Base-by-base conservation (phyloP, 768 basidiomycete species). In the Amylocystis lapponica region DNA sequence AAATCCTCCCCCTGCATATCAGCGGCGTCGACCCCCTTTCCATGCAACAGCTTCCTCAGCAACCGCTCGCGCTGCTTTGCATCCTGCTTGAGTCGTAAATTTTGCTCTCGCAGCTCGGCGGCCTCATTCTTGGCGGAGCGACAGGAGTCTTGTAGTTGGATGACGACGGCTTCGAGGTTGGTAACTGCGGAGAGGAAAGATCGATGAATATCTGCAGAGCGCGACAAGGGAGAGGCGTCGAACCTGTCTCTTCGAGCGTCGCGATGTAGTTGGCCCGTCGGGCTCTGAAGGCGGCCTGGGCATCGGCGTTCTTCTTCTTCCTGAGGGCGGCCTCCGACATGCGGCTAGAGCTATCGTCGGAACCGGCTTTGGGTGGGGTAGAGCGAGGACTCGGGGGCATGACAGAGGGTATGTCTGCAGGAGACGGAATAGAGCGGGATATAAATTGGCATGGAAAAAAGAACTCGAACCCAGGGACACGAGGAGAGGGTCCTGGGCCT, bases 241-340 rank as follows among this genome's bases (percentile, higher is more conserved):
- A 43, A 69, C 69, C 69, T 70, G 87, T 87, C 60, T 87, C 87
- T 62, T 91, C 88, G 49, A 91, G 76, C 11, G 86, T 90, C 32
- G 84, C 79, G 58, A 91, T 91, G 62, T 91, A 91, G 63, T 86
- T 89, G 37, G 85, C 86, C 51, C 88, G 75, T 52, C 86, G 67
- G 37, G 83, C 83, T 50, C 86, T 73, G 63, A 89, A 90, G 46
- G 86, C 86, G 41, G 88, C 87, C 65, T 91, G 88, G 2, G 88
- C 88, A 58, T 89, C 85, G 27, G 88, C 88, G 55, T 91, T 91
- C 69, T 91, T 91, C 72, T 86, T 87, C 69, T 87, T 88, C 51
- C 86, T 70, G 54, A 85, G 70, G 26, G 81, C 80, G 11, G 83
- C 74, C 62, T 86, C 83, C 51, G 81, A 72, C 60, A 81, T 60